Evolutionary conservation across 2,329 filamentous ascomycete species (phyloP).

Genomic region (Monilinia fructicola): DNA sequence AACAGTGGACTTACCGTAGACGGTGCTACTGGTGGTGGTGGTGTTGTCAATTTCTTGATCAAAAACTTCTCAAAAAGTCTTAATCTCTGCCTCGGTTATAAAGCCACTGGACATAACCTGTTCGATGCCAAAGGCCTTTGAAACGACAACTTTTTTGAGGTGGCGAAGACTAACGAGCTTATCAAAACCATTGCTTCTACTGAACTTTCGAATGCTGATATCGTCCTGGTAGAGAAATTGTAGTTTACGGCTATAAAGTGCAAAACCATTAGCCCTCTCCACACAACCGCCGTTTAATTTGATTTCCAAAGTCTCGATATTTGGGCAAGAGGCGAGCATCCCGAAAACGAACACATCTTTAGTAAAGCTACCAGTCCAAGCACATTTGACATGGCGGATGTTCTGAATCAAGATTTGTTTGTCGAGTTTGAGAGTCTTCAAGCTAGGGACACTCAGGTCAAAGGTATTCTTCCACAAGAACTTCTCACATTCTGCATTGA

Average conservation of each 20-base stretch:
- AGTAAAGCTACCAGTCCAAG: slow-evolving; percentile 23
- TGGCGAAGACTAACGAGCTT: slow-evolving; percentile 25
- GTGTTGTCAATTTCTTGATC: slow-evolving; percentile 11
- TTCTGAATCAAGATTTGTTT: slow-evolving; percentile 18
- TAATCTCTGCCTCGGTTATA: slow-evolving; percentile 8
- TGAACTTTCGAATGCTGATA: slow-evolving; percentile 26
- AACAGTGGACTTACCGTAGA: not conserved
- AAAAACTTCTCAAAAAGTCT: slow-evolving; percentile 18
- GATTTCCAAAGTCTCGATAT: slow-evolving; percentile 24
- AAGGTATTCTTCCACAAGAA: slow-evolving; percentile 33
- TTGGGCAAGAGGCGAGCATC: slow-evolving; percentile 15
- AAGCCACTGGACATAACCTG: no score
- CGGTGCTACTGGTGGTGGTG: not conserved
- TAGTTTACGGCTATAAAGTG: not conserved
- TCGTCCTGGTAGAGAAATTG: slow-evolving; percentile 22
- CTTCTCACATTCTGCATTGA: slow-evolving; percentile 25
- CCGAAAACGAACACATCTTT: slow-evolving; percentile 19
- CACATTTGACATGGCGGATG: slow-evolving; percentile 26
- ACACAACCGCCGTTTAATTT: slow-evolving; percentile 14
- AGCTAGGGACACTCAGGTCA: not conserved
- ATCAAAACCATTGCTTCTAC: slow-evolving; percentile 28
- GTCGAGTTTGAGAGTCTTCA: not conserved
- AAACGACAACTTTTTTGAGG: slow-evolving; percentile 29
- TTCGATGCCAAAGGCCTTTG: not conserved
- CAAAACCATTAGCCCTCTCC: not conserved